Evolutionary conservation across 305 asterid genomes (phyloP).

Genomic region (Euphrasia arctica): DNA sequence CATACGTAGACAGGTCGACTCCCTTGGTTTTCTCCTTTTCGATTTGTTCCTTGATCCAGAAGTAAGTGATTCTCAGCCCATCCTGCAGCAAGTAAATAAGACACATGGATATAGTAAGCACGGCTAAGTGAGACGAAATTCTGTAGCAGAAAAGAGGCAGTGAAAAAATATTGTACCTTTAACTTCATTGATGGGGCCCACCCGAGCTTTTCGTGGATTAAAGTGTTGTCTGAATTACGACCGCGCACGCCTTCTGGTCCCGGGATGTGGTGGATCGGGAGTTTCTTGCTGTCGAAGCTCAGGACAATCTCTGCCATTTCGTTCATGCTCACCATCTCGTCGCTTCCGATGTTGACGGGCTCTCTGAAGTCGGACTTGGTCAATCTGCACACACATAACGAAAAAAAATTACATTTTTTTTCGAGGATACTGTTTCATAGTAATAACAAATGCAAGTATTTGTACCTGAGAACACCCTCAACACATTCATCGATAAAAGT

Average conservation of each 20-base stretch:
- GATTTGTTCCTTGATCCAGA: neutral
- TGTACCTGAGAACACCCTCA: slow-evolving; percentile 48
- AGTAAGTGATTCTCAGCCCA: neutral
- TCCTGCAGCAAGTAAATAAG: neutral
- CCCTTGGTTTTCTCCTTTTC: no score
- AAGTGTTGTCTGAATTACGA: slow-evolving; percentile 68
- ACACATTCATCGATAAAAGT: slow-evolving; percentile 77
- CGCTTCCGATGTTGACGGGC: slow-evolving; percentile 75
- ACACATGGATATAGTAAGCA: neutral
- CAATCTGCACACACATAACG: slow-evolving; percentile 32
- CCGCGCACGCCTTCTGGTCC: slow-evolving; percentile 84
- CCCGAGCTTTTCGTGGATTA: slow-evolving; percentile 70
- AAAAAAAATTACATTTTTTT: no score
- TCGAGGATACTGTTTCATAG: no score
- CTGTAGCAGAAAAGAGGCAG: neutral
- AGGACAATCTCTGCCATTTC: slow-evolving; percentile 77
- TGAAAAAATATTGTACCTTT: slow-evolving; percentile 31
- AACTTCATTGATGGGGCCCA: slow-evolving; percentile 77
- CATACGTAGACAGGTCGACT: no score
- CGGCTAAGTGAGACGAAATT: neutral
- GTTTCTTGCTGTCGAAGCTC: slow-evolving; percentile 58
- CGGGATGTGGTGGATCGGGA: slow-evolving; percentile 64
- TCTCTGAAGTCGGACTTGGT: slow-evolving; percentile 72
- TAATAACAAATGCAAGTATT: neutral
- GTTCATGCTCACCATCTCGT: slow-evolving; percentile 81